Percentiles rank a stretch among this genome's conserved stretches.
Conservation (phyloP, 2,329 filamentous ascomycete species). For the Penicillium sp. region DNA sequence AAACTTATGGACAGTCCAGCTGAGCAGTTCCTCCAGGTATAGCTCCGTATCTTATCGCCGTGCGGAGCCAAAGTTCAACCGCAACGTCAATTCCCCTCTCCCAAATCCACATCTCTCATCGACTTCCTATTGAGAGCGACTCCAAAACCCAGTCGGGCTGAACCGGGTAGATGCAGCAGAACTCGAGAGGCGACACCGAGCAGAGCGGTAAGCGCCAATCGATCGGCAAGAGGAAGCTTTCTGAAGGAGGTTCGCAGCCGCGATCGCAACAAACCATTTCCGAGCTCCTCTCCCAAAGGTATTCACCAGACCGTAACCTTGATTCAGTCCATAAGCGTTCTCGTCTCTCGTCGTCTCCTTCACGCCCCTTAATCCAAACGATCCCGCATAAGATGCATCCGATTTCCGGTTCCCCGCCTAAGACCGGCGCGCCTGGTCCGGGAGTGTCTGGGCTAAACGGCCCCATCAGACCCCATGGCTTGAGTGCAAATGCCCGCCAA, state of each 20-base stretch:
- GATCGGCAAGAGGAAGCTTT: constrained; percentile 43
- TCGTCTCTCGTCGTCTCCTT: constrained; percentile 31
- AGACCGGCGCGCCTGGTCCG: constrained; percentile 47
- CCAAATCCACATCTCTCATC: constrained; percentile 5
- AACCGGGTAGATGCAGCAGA: constrained; percentile 46
- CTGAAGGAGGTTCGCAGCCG: constrained; percentile 34
- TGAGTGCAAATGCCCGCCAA: constrained; percentile 37
- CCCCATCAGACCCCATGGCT: constrained; percentile 24
- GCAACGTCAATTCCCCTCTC: constrained; percentile 22
- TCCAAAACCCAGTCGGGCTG: constrained; percentile 22
- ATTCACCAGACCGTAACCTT: constrained; percentile 20
- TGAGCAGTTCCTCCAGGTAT: neutral
- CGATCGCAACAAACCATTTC: constrained; percentile 46
- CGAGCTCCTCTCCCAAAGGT: constrained; percentile 43
- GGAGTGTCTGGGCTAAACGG: constrained; percentile 39
- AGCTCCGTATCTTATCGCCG: constrained; percentile 26
- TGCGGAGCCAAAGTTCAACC: constrained; percentile 20
- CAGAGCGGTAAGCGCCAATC: constrained; percentile 46
- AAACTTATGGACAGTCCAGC: too few relatives aligned
- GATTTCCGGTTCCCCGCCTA: constrained; percentile 44
- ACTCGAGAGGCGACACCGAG: constrained; percentile 37
- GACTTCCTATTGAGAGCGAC: neutral
- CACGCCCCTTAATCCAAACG: constrained; percentile 17
- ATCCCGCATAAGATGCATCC: constrained; percentile 53
- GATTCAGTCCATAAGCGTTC: constrained; percentile 42